phyloP scores from a whole-genome alignment of 2,329 filamentous ascomycete species.

The Hypoxylon sp. region DNA sequence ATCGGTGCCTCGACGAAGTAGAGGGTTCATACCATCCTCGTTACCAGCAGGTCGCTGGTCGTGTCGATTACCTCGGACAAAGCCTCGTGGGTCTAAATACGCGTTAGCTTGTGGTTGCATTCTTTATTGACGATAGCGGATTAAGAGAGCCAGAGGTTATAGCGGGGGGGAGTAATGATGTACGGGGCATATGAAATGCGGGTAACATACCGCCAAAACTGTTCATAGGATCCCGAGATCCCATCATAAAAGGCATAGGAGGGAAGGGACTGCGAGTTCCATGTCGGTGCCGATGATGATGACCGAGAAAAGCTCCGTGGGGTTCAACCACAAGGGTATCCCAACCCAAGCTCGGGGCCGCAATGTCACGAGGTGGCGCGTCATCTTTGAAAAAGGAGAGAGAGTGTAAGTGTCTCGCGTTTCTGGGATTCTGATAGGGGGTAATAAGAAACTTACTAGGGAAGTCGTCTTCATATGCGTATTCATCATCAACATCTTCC shows the following conservation, averaged over 20 bases:
- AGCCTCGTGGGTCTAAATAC: constrained; percentile 52
- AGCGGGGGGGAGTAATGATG: not conserved
- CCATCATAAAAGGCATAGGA: constrained; percentile 53
- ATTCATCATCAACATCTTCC: constrained; percentile 77
- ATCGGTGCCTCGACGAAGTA: constrained; percentile 75
- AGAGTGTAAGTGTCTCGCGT: constrained; percentile 24
- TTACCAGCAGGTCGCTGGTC: constrained; percentile 67
- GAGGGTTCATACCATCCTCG: constrained; percentile 88
- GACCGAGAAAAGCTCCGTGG: constrained; percentile 57
- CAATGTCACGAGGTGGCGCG: constrained; percentile 59
- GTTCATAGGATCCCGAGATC: constrained; percentile 48
- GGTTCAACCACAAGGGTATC: constrained; percentile 67
- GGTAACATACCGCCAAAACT: constrained; percentile 48
- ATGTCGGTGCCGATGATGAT: constrained; percentile 68
- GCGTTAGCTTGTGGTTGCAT: constrained; percentile 45
- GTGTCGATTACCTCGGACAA: constrained; percentile 66
- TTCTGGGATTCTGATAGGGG: not conserved
- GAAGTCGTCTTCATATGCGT: constrained; percentile 71
- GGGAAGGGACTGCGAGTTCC: constrained; percentile 72
- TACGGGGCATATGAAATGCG: not conserved
- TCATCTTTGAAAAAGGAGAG: constrained; percentile 55
- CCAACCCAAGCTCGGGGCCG: constrained; percentile 66
- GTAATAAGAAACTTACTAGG: constrained; percentile 60
- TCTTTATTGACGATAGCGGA: not conserved
- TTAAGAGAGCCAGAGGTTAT: too few species aligned